These are phyloP conservation scores for Corylus americana DNA, from an alignment of 306 rosid species.

Conservation along the genomic window DNA sequence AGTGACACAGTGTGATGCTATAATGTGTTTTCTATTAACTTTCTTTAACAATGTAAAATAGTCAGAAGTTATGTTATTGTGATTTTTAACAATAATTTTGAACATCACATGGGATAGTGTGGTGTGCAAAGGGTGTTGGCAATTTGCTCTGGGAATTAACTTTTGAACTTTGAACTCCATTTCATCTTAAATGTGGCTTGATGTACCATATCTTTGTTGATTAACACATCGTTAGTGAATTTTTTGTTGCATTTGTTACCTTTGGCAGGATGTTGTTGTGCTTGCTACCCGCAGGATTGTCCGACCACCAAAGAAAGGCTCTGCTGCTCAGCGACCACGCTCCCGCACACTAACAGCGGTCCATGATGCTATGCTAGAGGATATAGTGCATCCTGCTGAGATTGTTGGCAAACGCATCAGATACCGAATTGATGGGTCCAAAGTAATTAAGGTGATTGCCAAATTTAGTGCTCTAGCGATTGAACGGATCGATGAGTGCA, in stretches of 20 bases:
- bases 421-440: slow-evolving; percentile 68
- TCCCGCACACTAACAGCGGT: slow-evolving; percentile 73
- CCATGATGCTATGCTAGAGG: slow-evolving; percentile 71
- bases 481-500: neutral
- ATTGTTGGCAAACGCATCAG: slow-evolving; percentile 70
- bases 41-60: neutral
- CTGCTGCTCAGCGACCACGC: slow-evolving; percentile 70
- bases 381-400: slow-evolving; percentile 73
- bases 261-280: slow-evolving; percentile 59
- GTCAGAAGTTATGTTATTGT: neutral
- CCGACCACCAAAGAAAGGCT: slow-evolving; percentile 82
- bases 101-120: neutral
- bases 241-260: neutral
- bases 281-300: slow-evolving; percentile 68
- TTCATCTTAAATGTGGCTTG: neutral
- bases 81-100: neutral
- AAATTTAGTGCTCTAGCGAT: neutral
- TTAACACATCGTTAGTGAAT: neutral
- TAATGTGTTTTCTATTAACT: neutral
- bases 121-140: neutral
- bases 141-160: neutral
- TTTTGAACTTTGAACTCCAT: neutral
- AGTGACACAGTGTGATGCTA: neutral
- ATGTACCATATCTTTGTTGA: neutral
- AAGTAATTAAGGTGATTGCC: slow-evolving; percentile 56